A percentile compares a stretch with the other conserved stretches of the same genome.
Evolutionary conservation across 2,329 filamentous ascomycete genomes (phyloP).

Genomic region (Colletotrichum siamense): DNA sequence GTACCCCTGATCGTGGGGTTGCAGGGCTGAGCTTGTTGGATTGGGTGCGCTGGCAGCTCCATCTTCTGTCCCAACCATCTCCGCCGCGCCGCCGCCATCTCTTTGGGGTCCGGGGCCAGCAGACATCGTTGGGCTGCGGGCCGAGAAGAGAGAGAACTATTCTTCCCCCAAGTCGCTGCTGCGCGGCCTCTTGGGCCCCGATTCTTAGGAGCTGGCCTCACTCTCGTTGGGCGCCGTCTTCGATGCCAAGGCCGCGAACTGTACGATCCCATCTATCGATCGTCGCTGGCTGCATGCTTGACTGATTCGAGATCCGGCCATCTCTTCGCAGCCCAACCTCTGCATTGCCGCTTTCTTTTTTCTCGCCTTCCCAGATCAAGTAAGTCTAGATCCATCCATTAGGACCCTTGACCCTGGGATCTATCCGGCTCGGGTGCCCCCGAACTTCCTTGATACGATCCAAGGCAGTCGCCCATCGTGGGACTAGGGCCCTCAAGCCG

Average conservation of each 20-base stretch:
- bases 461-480: not conserved
- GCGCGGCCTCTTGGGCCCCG: not conserved
- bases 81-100: not conserved
- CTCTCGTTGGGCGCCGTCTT: not conserved
- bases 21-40: constrained; percentile 25
- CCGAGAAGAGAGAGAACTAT: not conserved
- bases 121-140: not conserved
- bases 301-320: not conserved
- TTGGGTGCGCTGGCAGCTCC: constrained; percentile 24
- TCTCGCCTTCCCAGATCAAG: not conserved
- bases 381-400: not conserved
- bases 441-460: not conserved
- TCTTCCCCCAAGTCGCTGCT: not conserved
- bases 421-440: not conserved
- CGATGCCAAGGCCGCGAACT: constrained; percentile 8
- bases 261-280: not conserved
- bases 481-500: not conserved
- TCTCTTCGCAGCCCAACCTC: not conserved
- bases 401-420: not conserved
- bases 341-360: not conserved
- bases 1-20: constrained; percentile 19
- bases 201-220: not conserved
- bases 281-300: not conserved
- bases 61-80: constrained; percentile 15
- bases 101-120: not conserved